phyloP scores from a whole-genome alignment of 148 eudicot genomes.

The Chenopodium formosanum region DNA sequence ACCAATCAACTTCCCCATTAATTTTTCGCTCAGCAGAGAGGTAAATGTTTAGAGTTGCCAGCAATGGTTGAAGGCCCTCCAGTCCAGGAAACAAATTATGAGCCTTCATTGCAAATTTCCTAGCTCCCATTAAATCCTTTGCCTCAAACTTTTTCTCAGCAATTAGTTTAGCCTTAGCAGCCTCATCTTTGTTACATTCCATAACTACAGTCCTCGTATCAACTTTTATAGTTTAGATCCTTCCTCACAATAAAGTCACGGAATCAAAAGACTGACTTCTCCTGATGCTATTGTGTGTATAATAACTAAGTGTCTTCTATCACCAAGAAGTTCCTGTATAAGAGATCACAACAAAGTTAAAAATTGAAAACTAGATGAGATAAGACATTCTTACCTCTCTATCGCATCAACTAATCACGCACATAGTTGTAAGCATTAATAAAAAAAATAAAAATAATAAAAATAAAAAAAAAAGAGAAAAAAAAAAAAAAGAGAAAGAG shows the following conservation, averaged over 20 bases:
- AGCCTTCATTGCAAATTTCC: constrained; percentile 36
- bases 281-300: constrained; percentile 3
- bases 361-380: not conserved
- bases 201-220: constrained; percentile 8
- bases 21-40: constrained; percentile 50
- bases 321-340: not conserved
- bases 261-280: constrained; percentile 17
- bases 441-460: not conserved
- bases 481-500: too few species aligned
- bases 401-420: constrained; percentile 3
- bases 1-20: constrained; percentile 58
- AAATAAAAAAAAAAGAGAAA: too few species aligned
- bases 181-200: constrained; percentile 40
- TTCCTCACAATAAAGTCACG: not conserved
- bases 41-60: constrained; percentile 49
- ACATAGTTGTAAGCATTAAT: not conserved
- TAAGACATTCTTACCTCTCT: not conserved
- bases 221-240: constrained; percentile 2
- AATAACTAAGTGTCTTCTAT: not conserved
- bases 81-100: constrained; percentile 46
- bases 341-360: not conserved
- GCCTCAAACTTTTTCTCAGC: constrained; percentile 35
- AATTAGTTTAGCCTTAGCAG: constrained; percentile 32
- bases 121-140: constrained; percentile 32
- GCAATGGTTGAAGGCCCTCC: constrained; percentile 53